Evolutionary conservation across 202 grass and related monocot species (phyloP).

Genomic region (Panicum virgatum): DNA sequence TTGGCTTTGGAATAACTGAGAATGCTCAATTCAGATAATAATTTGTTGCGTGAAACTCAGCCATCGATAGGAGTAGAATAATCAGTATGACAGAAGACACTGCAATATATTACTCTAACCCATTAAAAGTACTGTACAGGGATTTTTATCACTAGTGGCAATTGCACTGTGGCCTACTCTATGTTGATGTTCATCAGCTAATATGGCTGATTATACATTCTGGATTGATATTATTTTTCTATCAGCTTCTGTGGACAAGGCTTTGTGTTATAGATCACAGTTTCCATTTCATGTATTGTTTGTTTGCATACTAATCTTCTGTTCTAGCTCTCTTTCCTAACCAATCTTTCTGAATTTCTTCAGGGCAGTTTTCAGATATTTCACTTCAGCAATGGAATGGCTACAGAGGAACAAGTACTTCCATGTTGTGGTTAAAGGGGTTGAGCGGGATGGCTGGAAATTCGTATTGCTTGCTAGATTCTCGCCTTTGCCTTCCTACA

Average conservation of each 20-base stretch:
- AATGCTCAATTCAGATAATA: neutral
- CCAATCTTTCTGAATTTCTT: slow-evolving; percentile 35
- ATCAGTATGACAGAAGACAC: neutral
- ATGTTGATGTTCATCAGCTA: slow-evolving; percentile 1
- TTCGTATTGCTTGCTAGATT: slow-evolving; percentile 96
- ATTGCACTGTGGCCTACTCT: neutral
- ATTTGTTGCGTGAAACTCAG: neutral
- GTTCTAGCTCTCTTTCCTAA: slow-evolving; percentile 23
- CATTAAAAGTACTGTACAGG: neutral
- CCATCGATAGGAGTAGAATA: neutral
- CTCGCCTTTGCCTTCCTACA: slow-evolving; percentile 88
- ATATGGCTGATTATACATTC: slow-evolving; percentile 11
- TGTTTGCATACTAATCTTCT: slow-evolving; percentile 3
- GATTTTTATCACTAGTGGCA: neutral
- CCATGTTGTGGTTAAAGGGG: slow-evolving; percentile 86
- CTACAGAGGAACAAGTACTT: slow-evolving; percentile 78
- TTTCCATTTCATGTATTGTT: neutral
- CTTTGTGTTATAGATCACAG: neutral
- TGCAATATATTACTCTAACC: neutral
- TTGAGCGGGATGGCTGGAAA: slow-evolving; percentile 90
- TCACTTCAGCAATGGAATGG: slow-evolving; percentile 91
- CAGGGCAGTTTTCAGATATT: slow-evolving; percentile 81
- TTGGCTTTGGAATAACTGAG: too few relatives aligned
- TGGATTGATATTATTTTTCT: neutral
- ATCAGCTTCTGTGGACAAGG: neutral